Base-by-base conservation (phyloP, 2,329 filamentous ascomycete genomes). In the Monosporascus sp. region DNA sequence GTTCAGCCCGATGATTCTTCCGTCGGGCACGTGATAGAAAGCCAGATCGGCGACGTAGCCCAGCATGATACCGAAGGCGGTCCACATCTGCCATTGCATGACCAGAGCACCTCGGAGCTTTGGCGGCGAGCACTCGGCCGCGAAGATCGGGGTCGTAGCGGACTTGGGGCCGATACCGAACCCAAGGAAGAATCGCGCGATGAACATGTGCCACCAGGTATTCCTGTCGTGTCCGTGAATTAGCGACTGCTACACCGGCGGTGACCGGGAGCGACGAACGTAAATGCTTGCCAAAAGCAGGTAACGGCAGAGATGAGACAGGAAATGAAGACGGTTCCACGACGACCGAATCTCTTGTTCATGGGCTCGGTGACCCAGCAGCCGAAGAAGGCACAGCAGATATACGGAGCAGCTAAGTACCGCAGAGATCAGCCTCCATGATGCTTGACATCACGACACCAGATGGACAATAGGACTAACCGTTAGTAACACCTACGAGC, bases 341-440 rank as follows among this genome's bases (percentile, higher is more conserved):
- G 79, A 48, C 87, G 82, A 14, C 88, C 88, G 57, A 90, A 86
- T 56, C 65, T 73, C 52, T 84, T 81, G 70, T 91, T 91, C 68
- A 90, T 79, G 1, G 88, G 87, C 38, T 85, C 83, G 0, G 86
- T 90, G 47, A 87, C 73, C 87, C 88, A 91, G 69, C 86, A 90
- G 20, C 87, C 85, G 48, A 87, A 68, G 44, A 89, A 70, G 3
- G 86, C 84, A 59, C 84, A 90, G 70, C 83, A 83, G 22, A 90
- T 77, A 59, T 86, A 86, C 0, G 82, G 82, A 0, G 79, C 79
- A 45, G 71, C 65, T 68, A 20, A 51, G 38, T 50, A 5, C 52
- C 27, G 9, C 27, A 31, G 27, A 31, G 27, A 34, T 40, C 11
- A 49, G 24, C 19, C 40, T 26, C 24, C 24, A 31, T 31, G 19